A percentile compares a stretch with the other conserved stretches of the same genome.
phyloP scores from a whole-genome alignment of 495 filamentous ascomycete genomes.

The Hypoxylon cercidicola region DNA sequence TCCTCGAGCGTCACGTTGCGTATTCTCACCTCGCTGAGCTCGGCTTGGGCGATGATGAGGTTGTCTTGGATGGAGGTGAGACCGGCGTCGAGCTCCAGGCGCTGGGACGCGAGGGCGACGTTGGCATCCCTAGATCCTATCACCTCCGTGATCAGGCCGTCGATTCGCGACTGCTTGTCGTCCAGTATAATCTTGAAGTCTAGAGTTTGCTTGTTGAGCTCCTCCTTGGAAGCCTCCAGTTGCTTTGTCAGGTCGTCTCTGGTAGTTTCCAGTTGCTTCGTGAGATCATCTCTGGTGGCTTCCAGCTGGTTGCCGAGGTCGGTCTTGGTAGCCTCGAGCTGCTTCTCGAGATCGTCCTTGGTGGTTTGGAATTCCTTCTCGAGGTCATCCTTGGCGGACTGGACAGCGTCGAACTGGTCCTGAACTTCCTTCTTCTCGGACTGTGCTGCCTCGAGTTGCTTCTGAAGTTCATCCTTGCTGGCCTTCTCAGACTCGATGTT shows the following conservation, averaged over 20 bases:
- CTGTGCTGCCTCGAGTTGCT: constrained; percentile 49
- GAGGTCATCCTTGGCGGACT: constrained; percentile 12
- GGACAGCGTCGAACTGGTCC: constrained; percentile 24
- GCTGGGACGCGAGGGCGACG: constrained; percentile 41
- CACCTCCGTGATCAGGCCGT: constrained; percentile 43
- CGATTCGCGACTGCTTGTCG: constrained; percentile 44
- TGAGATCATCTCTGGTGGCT: constrained; percentile 34
- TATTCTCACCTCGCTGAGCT: constrained; percentile 38
- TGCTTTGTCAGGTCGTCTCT: constrained; percentile 33
- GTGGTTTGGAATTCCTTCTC: constrained; percentile 5
- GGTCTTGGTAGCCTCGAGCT: constrained; percentile 35
- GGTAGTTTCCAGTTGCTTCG: constrained; percentile 30
- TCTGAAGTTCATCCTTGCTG: constrained; percentile 43
- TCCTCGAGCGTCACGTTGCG: constrained; percentile 32
- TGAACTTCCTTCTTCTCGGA: constrained; percentile 29
- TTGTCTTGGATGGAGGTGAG: constrained; percentile 38
- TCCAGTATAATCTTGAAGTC: constrained; percentile 46
- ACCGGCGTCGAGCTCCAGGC: constrained; percentile 35
- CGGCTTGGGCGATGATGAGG: constrained; percentile 33
- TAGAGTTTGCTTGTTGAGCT: constrained; percentile 46
- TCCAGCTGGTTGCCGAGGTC: constrained; percentile 35
- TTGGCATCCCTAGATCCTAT: constrained; percentile 48
- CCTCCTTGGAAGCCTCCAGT: constrained; percentile 30
- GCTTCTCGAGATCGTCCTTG: constrained; percentile 48
- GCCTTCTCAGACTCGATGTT: constrained; percentile 34